phyloP scores from a whole-genome alignment of 75 land plant species.

The Cupressus sempervirens region DNA sequence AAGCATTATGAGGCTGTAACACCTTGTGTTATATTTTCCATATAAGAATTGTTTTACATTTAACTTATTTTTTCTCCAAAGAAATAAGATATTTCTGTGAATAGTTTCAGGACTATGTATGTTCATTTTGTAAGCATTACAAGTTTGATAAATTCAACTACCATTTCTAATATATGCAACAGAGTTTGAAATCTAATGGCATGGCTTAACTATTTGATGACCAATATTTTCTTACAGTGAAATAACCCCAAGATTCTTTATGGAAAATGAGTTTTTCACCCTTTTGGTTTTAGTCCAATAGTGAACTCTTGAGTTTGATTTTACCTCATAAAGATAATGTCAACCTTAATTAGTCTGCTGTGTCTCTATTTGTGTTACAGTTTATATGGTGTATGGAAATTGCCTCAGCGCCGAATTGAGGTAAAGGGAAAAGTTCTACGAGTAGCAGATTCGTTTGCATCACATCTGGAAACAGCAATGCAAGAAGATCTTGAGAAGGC shows the following conservation, averaged over 20 bases:
- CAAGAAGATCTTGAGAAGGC: slow-evolving; percentile 47
- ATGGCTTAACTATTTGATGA: not conserved
- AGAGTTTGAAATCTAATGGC: not conserved
- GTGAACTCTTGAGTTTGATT: slow-evolving; percentile 3
- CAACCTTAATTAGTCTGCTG: not conserved
- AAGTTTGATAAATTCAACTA: not conserved
- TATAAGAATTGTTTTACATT: not conserved
- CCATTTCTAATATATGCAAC: not conserved
- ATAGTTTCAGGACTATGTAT: not conserved
- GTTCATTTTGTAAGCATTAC: not conserved
- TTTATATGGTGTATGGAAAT: slow-evolving; percentile 64
- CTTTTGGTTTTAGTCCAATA: not conserved
- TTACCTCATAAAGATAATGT: not conserved
- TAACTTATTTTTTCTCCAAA: not conserved
- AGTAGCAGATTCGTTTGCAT: slow-evolving; percentile 60
- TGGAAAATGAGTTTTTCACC: not conserved
- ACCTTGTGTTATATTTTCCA: not conserved
- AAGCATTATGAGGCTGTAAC: not conserved
- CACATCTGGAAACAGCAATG: slow-evolving; percentile 77
- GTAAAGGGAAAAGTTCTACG: slow-evolving; percentile 63
- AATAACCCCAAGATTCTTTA: not conserved
- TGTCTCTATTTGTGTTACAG: slow-evolving; percentile 27
- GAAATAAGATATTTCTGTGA: not conserved
- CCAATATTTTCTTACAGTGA: not conserved
- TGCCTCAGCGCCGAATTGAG: slow-evolving; percentile 53